Evolutionary conservation across 371 early-diverging fungal species (phyloP).

Genomic region (Coemansia sp.): DNA sequence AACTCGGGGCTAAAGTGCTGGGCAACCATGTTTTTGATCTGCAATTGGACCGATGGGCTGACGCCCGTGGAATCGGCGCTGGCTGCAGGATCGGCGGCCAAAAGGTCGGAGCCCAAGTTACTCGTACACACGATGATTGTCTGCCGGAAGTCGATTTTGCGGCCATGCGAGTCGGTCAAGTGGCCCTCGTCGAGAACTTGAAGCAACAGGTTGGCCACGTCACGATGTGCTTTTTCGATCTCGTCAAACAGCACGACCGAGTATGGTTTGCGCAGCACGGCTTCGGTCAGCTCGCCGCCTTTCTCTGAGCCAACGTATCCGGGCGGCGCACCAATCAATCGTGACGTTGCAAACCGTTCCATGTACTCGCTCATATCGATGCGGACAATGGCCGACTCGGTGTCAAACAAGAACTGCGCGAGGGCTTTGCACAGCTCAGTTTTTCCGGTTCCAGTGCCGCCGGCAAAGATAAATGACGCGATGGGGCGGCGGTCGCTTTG

Average conservation of each 20-base stretch:
- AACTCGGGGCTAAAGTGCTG: constrained; percentile 88
- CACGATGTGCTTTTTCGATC: constrained; percentile 88
- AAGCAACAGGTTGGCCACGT: constrained; percentile 73
- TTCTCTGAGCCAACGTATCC: constrained; percentile 86
- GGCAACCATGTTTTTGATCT: constrained; percentile 72
- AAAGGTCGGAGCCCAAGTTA: constrained; percentile 65
- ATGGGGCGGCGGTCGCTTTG: constrained; percentile 78
- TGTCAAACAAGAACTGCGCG: constrained; percentile 85
- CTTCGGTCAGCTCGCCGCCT: constrained; percentile 89
- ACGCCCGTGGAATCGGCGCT: constrained; percentile 49
- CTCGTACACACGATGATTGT: constrained; percentile 93
- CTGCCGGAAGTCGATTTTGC: constrained; percentile 85
- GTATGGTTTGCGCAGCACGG: constrained; percentile 86
- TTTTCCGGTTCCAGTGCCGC: constrained; percentile 91
- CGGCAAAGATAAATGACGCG: constrained; percentile 91
- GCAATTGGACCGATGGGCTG: constrained; percentile 59
- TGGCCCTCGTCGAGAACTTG: constrained; percentile 93
- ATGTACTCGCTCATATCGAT: constrained; percentile 94
- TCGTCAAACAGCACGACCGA: constrained; percentile 89
- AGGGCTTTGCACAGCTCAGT: constrained; percentile 90
- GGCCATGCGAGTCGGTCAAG: constrained; percentile 83
- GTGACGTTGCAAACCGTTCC: constrained; percentile 74
- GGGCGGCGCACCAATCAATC: constrained; percentile 90
- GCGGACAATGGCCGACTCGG: constrained; percentile 79
- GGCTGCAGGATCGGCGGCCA: constrained; percentile 43